Conservation (phyloP, 768 basidiomycete genomes). For the Phylloporus rhodoxanthus region DNA sequence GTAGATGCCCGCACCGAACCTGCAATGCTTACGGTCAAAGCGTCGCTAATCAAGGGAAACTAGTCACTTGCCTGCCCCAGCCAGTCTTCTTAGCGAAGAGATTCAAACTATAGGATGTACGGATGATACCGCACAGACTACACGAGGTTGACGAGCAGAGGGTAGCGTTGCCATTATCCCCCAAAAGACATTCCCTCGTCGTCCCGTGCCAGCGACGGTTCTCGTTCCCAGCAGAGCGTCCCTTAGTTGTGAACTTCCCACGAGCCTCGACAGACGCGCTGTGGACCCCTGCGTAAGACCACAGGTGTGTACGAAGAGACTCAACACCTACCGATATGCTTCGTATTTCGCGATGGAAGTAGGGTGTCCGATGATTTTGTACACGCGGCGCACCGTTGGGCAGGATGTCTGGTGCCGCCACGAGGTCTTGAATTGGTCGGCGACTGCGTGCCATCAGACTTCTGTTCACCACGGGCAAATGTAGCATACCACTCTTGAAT, state of each 20-base stretch:
- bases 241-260: conserved; percentile 50
- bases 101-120: conserved; percentile 57
- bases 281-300: conserved; percentile 1
- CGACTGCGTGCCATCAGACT: conserved; percentile 35
- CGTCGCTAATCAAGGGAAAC: neutral
- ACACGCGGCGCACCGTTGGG: conserved; percentile 54
- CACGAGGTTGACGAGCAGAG: conserved; percentile 51
- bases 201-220: conserved; percentile 76
- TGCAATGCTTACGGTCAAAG: conserved; percentile 21
- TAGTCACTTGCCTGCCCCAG: conserved; percentile 52
- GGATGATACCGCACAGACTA: conserved; percentile 58
- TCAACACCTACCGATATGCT: conserved; percentile 46
- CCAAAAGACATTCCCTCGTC: conserved; percentile 55
- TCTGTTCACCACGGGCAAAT: neutral
- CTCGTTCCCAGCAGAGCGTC: conserved; percentile 61
- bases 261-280: conserved; percentile 54
- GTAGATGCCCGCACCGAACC: conserved; percentile 68
- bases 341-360: conserved; percentile 51
- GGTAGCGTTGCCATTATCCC: conserved; percentile 52
- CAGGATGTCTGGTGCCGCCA: conserved; percentile 60
- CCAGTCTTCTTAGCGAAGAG: conserved; percentile 65
- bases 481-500: conserved; percentile 54
- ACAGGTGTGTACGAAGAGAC: neutral
- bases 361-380: conserved; percentile 54
- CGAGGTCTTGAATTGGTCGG: conserved; percentile 62